Conservation (phyloP, 1,139 yeast species). For the Pichia sp. region DNA sequence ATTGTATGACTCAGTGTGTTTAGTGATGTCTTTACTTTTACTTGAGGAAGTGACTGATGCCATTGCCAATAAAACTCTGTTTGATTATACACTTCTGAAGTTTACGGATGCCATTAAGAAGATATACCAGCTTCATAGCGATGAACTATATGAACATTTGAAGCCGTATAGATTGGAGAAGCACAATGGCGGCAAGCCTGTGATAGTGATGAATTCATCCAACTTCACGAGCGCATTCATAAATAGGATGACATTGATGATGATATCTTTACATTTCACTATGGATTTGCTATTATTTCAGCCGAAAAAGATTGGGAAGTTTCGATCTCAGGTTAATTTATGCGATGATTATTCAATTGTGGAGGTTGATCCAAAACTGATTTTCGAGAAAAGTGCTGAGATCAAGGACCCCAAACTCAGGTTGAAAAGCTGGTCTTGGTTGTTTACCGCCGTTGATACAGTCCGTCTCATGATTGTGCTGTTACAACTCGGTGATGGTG, state of each 20-base stretch:
- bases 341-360: constrained; percentile 18
- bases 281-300: constrained; percentile 24
- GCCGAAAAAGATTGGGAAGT: constrained; percentile 18
- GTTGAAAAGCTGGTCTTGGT: constrained; percentile 15
- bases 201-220: constrained; percentile 30
- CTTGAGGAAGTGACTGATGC: constrained; percentile 32
- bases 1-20: constrained; percentile 16
- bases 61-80: constrained; percentile 25
- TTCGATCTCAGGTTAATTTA: constrained; percentile 14
- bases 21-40: constrained; percentile 22
- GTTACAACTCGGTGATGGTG: constrained; percentile 30
- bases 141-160: constrained; percentile 7
- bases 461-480: constrained; percentile 18
- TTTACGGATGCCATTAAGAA: constrained; percentile 14
- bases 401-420: constrained; percentile 5
- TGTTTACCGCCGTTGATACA: constrained; percentile 13
- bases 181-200: constrained; percentile 9
- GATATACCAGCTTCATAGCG: constrained; percentile 6
- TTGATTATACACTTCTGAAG: constrained; percentile 19
- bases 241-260: constrained; percentile 25
- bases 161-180: constrained; percentile 15
- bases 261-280: constrained; percentile 25
- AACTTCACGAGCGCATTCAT: constrained; percentile 28
- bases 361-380: constrained; percentile 10
- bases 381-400: constrained; percentile 4